Percentiles rank a stretch among this genome's conserved stretches.
These are phyloP conservation scores for Bacterosira constricta DNA, from an alignment of 108 stramenopile genomes.

Conservation along the genomic window DNA sequence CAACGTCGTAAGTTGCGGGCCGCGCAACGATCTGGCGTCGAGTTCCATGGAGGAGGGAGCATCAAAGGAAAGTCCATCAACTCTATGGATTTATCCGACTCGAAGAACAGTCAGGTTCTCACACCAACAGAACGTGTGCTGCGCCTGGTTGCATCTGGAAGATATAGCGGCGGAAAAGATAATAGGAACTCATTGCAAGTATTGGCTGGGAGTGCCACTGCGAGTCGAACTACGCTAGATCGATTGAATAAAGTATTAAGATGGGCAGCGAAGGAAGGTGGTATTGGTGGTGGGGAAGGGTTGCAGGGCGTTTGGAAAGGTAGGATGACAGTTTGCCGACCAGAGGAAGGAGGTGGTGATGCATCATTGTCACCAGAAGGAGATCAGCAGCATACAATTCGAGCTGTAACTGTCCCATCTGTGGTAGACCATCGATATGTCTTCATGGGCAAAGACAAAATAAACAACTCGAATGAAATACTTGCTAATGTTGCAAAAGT, in stretches of 20 bases:
- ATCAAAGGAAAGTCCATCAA: slow-evolving; percentile 8
- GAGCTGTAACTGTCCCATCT: slow-evolving; percentile 60
- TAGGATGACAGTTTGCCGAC: slow-evolving; percentile 49
- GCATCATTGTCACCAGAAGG: not conserved
- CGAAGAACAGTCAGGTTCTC: slow-evolving; percentile 33
- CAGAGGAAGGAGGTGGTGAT: slow-evolving; percentile 26
- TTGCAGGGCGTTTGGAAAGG: slow-evolving; percentile 49
- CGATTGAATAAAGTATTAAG: slow-evolving; percentile 57
- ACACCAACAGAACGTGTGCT: slow-evolving; percentile 52
- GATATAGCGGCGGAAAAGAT: slow-evolving; percentile 21
- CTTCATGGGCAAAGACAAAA: slow-evolving; percentile 32
- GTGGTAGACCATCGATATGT: slow-evolving; percentile 57
- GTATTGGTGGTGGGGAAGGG: slow-evolving; percentile 27
- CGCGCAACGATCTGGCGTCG: slow-evolving; percentile 52
- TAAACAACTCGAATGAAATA: slow-evolving; percentile 25
- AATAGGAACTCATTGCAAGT: slow-evolving; percentile 33
- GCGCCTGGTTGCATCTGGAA: slow-evolving; percentile 35
- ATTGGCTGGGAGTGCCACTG: slow-evolving; percentile 63
- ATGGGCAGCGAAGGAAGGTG: slow-evolving; percentile 43
- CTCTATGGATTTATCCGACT: slow-evolving; percentile 2
- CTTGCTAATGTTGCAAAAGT: slow-evolving; percentile 46
- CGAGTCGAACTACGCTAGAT: slow-evolving; percentile 55
- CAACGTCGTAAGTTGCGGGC: slow-evolving; percentile 57
- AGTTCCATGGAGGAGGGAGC: slow-evolving; percentile 36
- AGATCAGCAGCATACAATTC: slow-evolving; percentile 42